Base-by-base conservation (phyloP, 129 eudicot genomes). In the Flaveria trinervia region DNA sequence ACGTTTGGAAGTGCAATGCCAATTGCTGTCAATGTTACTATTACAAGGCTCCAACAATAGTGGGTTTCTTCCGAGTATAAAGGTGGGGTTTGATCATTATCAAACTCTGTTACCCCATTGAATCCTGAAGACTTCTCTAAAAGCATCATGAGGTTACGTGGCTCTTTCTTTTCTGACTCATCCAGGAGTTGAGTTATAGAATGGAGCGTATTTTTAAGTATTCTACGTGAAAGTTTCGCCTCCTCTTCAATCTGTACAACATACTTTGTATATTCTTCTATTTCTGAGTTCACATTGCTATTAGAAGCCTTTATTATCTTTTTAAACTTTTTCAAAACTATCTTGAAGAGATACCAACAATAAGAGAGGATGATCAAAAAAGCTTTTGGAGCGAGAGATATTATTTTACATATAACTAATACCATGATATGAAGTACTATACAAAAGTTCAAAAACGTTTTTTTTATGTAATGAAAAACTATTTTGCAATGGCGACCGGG, bases 41-140 rank as follows among this genome's bases (percentile, higher is more conserved):
- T 12, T 23, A 70, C 74, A 17, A 70, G 59, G 44, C 74, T 70
- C 74, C 74, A 70, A 15, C 59, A 70, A 48, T 70, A 20, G 12
- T 23, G 43, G 4, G 18, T 13, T 45, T 70, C 43, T 46, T 13
- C 52, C 0, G 17, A 26, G 12, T 18, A 46, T 44, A 68, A 68
- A 43, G n/a, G 43, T 13, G 30, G 74, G 0, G 6, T 59, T 46
- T 15, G 54, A n/a, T 46, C 59, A 23, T 48, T 25, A 9, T 46
- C 74, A 5, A 70, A 70, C 43, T 25, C 44, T 7, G 20, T 5
- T 7, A 70, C 14, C 46, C 74, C 74, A 23, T 46, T 14, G 11
- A 46, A 46, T 14, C 74, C 74, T 6, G 12, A 22, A 23, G 74
- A 70, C 46, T 46, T 70, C 22, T 25, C 10, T 13, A 70, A n/a